Conservation (phyloP, 176 grass and related monocot species). For the Oryza officinalis region DNA sequence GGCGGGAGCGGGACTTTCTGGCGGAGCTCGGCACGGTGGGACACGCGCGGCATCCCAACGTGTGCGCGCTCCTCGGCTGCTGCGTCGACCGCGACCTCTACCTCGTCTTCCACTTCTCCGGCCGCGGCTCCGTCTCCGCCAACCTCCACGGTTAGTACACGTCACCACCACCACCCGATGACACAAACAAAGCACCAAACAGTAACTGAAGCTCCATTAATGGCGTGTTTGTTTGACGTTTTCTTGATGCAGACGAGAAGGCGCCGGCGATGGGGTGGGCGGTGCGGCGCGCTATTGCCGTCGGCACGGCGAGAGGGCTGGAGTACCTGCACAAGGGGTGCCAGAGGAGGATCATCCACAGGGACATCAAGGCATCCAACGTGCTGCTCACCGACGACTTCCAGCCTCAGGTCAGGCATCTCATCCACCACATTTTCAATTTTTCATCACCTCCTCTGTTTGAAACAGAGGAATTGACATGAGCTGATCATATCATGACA, state of each 20-base stretch:
- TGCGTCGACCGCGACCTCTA: slow-evolving; percentile 86
- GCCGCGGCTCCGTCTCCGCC: slow-evolving; percentile 80
- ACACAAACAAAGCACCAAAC: too few relatives aligned
- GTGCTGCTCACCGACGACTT: slow-evolving; percentile 75
- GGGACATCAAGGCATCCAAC: slow-evolving; percentile 95
- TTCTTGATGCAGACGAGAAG: slow-evolving; percentile 42
- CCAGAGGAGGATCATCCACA: slow-evolving; percentile 80
- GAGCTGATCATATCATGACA: not conserved
- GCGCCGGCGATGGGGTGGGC: slow-evolving; percentile 65
- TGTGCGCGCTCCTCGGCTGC: slow-evolving; percentile 71
- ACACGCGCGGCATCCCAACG: slow-evolving; percentile 83
- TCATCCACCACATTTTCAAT: not conserved
- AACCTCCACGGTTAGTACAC: slow-evolving; percentile 52
- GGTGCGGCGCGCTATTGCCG: slow-evolving; percentile 59
- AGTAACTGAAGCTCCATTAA: not conserved
- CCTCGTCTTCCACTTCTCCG: slow-evolving; percentile 79
- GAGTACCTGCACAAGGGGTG: slow-evolving; percentile 95
- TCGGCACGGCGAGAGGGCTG: slow-evolving; percentile 78
- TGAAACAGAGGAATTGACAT: not conserved
- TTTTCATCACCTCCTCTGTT: not conserved
- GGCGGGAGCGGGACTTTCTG: slow-evolving; percentile 81
- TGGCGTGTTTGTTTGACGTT: not conserved
- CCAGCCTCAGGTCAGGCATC: slow-evolving; percentile 58
- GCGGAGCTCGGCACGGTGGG: slow-evolving; percentile 84
- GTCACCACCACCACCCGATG: not conserved